Percentiles rank a stretch among this genome's conserved stretches.
Evolutionary conservation across 148 eudicot genomes (phyloP).

Genomic region (Vaccinium vitisidaea): DNA sequence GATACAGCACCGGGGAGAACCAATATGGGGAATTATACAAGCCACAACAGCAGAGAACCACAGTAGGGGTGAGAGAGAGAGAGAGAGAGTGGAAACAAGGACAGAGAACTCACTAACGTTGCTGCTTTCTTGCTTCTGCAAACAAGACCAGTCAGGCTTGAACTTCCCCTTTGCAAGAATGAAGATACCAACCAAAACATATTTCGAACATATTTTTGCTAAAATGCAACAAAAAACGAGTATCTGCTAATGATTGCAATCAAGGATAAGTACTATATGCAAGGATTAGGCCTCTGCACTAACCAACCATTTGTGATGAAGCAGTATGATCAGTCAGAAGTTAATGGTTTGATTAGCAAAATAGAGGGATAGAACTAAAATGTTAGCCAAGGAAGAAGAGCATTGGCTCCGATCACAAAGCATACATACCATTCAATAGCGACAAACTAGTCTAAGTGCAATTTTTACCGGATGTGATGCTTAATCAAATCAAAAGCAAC

Average conservation of each 20-base stretch:
- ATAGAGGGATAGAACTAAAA: background rate
- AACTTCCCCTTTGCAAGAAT: background rate
- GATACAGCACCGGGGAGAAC: background rate
- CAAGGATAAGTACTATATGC: background rate
- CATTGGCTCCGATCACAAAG: constrained; percentile 3
- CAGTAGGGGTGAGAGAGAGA: too few relatives aligned
- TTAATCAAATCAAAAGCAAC: background rate
- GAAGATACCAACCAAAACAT: background rate
- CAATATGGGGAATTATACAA: background rate
- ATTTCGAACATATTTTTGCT: background rate
- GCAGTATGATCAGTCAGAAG: background rate
- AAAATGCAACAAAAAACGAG: background rate
- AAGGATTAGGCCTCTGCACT: background rate
- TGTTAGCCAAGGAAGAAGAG: background rate
- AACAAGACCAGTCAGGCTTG: background rate
- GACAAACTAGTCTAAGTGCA: constrained; percentile 12
- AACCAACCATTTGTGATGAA: background rate
- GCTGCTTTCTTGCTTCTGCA: background rate
- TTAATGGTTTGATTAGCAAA: background rate
- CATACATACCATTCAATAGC: background rate
- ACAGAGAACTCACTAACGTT: background rate
- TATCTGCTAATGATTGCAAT: background rate
- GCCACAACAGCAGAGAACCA: too few relatives aligned
- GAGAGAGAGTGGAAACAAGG: background rate
- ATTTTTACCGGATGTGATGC: background rate